Base-by-base conservation (phyloP, 805 yeast genomes). In the Ogataea chonburiensis region DNA sequence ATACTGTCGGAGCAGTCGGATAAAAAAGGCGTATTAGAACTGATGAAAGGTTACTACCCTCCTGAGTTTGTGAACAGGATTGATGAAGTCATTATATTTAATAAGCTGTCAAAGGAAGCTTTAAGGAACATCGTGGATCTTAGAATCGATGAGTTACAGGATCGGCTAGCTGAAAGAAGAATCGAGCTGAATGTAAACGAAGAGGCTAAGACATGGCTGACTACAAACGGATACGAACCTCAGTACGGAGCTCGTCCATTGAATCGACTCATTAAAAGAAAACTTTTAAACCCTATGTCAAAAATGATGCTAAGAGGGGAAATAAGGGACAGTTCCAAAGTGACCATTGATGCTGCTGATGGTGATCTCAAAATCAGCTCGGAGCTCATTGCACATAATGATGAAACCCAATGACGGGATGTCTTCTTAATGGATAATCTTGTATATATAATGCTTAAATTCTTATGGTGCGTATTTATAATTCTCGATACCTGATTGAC, bases 41-140 rank as follows among this genome's bases (percentile, higher is more conserved):
- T 75, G 7, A 79, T 93, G 75, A 81, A 75, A 49, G 66, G 64
- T 28, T 63, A 75, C 50, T 93, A 93, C 53, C 89, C 98, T 13
- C 98, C 98, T 0, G 98, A 93, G 61, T 93, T 93, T 53, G 73
- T 93, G 58, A 93, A 93, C 61, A 80, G 98, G 59, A 74, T 93
- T 50, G 98, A 93, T 55, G 98, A 93, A 46, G 78, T 87, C n/a
- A 68, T 93, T 12, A 88, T 93, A 3, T 93, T 93, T 71, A 93
- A 93, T 67, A 77, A 96, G 54, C 69, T 93, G 17, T 83, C 96
- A 3, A 85, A 81, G 55, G 56, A 61, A 2, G 86, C 94, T 1
- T 69, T 93, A 47, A 68, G 81, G 46, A 75, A 74, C 31, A 93
- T 93, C 48, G 91, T 93, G 34, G 91, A 89, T 42, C 81, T 93